phyloP scores from a whole-genome alignment of 2,329 filamentous ascomycete species.

The Blastomyces percursus region DNA sequence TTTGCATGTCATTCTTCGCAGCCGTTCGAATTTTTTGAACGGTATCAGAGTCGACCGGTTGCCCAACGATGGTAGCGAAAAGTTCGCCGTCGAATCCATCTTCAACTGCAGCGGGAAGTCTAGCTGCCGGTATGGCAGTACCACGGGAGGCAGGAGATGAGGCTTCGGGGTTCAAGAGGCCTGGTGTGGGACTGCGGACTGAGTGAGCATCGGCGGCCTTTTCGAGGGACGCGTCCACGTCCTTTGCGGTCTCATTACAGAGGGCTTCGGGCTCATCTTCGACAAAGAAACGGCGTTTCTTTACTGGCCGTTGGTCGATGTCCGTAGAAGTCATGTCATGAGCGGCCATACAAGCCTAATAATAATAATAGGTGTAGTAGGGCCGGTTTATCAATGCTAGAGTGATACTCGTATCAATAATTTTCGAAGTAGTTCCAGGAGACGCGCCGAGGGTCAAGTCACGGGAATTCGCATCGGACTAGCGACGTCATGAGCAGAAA shows the following conservation, averaged over 20 bases:
- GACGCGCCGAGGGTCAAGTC: conserved; percentile 6
- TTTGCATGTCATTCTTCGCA: conserved; percentile 45
- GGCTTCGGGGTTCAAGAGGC: background rate
- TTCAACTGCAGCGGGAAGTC: background rate
- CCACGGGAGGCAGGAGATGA: background rate
- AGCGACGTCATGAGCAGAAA: conserved; percentile 7
- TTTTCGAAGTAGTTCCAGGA: background rate
- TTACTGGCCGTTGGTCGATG: conserved; percentile 44
- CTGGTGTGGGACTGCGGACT: background rate
- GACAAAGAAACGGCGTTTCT: conserved; percentile 54
- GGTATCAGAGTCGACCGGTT: conserved; percentile 35
- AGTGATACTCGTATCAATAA: no score
- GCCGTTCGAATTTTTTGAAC: conserved; percentile 39
- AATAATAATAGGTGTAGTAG: background rate
- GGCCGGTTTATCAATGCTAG: background rate
- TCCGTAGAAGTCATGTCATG: conserved; percentile 29
- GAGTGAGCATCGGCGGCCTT: background rate
- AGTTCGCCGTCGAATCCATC: conserved; percentile 43
- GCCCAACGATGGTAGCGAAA: conserved; percentile 49
- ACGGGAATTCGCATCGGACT: conserved; percentile 3
- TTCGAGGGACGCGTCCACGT: conserved; percentile 7
- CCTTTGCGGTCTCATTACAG: background rate
- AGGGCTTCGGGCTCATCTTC: conserved; percentile 31
- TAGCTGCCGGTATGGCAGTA: background rate
- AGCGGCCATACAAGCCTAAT: background rate